Evolutionary conservation across 331 rosid species (phyloP), one percentile per base, ranked within the genome.

Genomic region (Pyracantha coccinea): DNA sequence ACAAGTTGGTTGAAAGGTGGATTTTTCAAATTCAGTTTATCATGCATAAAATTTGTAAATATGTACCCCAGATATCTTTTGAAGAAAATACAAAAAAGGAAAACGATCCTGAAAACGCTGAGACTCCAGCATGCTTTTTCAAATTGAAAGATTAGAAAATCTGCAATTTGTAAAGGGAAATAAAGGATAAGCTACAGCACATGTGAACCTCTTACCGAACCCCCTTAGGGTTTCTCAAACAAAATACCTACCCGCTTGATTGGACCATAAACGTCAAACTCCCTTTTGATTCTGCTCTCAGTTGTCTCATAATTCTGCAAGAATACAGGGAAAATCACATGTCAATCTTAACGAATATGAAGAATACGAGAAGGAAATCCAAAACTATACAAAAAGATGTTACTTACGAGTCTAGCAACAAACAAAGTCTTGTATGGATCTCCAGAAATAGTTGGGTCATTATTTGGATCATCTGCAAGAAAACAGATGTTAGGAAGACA

Each of bases 181-280:
- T 33, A 29, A 5, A 20, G 63, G 55, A 62, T n/a, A 14, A 57
- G 71, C 77, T 59, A 67, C 64, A 71, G 76, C 61, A 62, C 29
- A 75, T 70, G 66, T 68, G 70, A 87, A 84, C 89, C 88, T 87
- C 99, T 95, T 95, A 95, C 99, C 99, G 80, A 92, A 86, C 75
- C 83, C 83, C 93, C 79, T 77, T 74, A 82, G 85, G 88, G 87
- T 84, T 83, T 85, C 86, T 88, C 89, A 86, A 79, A 74, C 44
- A 87, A 82, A 81, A 90, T 82, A 92, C 99, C 98, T 95, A 95
- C 99, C 99, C 97, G 88, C 87, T 95, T 95, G 92, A 95, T 88
- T 83, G 99, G 88, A 81, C 99, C 99, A 86, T 92, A 92, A 38
- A 92, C 87, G 78, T 95, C 99, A 89, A 95, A 90, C 89, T 95